Base-by-base conservation (phyloP, 106 monocot species). In the Dendrobium officinale region DNA sequence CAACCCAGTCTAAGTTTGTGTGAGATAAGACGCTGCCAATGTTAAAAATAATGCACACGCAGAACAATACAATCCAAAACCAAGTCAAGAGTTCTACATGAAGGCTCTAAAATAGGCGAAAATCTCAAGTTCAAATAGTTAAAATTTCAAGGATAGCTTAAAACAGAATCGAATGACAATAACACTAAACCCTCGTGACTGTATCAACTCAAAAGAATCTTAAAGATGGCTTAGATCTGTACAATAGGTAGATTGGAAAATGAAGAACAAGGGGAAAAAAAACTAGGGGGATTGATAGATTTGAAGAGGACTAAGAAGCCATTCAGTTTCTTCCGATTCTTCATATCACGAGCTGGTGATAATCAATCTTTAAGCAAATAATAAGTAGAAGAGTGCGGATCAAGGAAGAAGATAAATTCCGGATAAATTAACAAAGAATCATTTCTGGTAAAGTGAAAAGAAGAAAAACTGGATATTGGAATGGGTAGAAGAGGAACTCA, bases 401-500 rank as follows among this genome's bases (percentile, higher is more conserved):
- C n/a, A 79, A 68, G 13, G 68, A 64, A 64, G 5, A 64, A 5
- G 51, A 51, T 13, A 51, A 64, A 64, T 22, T n/a, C n/a, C n/a
- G n/a, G n/a, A n/a, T n/a, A n/a, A n/a, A n/a, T n/a, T 26, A 24
- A 64, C 22, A 22, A 64, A n/a, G 24, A 6, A 9, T 6, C 7
- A n/a, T 22, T 26, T 64, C 24, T n/a, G 24, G 22, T 64, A 7
- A n/a, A 6, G 2, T 9, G 64, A 24, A 5, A 42, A 17, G 18
- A 26, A 10, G 59, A 42, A 20, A 67, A 29, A 77, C 77, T 15
- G 17, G 58, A 45, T 3, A 6, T 13, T 42, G 40, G 27, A 75
- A 27, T 43, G 6, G 22, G 72, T 42, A 43, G 70, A 44, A 41
- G 76, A 49, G n/a, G 45, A 80, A 81, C 84, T 83, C 80, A 88